Evolutionary conservation across 1,284 basidiomycete species (phyloP).

Genomic region (Ustilago vetiveriae): DNA sequence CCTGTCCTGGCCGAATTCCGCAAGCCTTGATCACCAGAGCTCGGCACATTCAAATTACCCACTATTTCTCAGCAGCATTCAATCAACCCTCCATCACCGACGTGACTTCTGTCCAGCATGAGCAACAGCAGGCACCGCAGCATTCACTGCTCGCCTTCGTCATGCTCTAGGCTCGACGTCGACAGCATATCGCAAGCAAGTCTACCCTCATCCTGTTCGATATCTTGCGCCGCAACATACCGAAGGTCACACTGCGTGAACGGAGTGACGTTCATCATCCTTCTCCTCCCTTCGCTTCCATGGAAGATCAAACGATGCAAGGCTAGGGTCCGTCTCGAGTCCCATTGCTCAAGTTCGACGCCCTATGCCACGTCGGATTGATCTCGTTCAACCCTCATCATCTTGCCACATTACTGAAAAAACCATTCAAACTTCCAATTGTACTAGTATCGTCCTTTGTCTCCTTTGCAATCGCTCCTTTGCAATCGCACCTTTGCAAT

Average conservation of each 20-base stretch:
- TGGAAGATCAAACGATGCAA: constrained; percentile 17
- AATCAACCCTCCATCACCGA: background rate
- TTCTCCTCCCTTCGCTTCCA: background rate
- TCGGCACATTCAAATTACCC: constrained; percentile 30
- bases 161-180: constrained; percentile 22
- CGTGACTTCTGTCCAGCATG: constrained; percentile 5
- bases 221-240: background rate
- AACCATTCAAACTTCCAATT: constrained; percentile 18
- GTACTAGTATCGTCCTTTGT: constrained; percentile 36
- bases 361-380: background rate
- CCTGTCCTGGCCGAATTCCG: constrained; percentile 69
- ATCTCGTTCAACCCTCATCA: background rate
- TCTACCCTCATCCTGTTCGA: background rate
- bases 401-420: constrained; percentile 31
- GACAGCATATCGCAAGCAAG: constrained; percentile 1
- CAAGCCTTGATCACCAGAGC: constrained; percentile 50
- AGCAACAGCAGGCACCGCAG: constrained; percentile 47
- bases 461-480: constrained; percentile 1
- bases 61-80: constrained; percentile 29
- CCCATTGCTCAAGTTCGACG: too few relatives aligned
- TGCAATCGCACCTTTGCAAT: constrained; percentile 22
- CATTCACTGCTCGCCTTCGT: constrained; percentile 9
- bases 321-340: too few relatives aligned
- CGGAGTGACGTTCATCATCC: too few relatives aligned
- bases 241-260: background rate